Percentiles rank a stretch among this genome's conserved stretches.
These are phyloP conservation scores for Piromyces finnis DNA, from an alignment of 192 early-diverging fungal genomes.

Conservation along the genomic window DNA sequence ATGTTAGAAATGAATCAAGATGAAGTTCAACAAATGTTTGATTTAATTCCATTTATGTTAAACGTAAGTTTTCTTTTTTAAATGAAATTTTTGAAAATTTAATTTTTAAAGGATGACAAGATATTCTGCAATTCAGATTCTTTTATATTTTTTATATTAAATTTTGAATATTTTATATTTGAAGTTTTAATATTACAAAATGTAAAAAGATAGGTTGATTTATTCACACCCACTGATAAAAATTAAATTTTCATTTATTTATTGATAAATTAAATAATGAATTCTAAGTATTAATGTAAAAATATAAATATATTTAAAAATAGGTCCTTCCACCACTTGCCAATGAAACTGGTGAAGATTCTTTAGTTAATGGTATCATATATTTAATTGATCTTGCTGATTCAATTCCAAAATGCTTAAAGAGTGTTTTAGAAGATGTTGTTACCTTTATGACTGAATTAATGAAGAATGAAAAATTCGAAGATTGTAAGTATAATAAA, in stretches of 20 bases:
- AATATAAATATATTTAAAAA: too few relatives aligned
- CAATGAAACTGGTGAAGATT: conserved; percentile 22
- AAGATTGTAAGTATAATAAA: conserved; percentile 13
- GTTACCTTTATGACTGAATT: conserved; percentile 57
- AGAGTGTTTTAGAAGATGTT: conserved; percentile 50
- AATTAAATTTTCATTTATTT: too few relatives aligned
- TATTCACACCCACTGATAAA: not conserved
- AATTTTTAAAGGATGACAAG: not conserved
- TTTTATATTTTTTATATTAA: not conserved
- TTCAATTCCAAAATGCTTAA: conserved; percentile 64
- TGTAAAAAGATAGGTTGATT: not conserved
- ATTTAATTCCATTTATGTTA: not conserved
- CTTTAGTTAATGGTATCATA: conserved; percentile 48
- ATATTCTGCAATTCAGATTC: not conserved
- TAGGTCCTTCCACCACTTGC: not conserved
- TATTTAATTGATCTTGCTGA: conserved; percentile 79
- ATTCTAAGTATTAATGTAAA: not conserved
- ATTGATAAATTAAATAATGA: not conserved
- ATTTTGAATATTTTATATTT: not conserved
- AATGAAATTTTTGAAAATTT: not conserved
- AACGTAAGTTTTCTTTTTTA: not conserved
- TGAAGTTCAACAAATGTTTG: not conserved
- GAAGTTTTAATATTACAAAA: too few relatives aligned
- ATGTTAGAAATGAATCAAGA: not conserved
- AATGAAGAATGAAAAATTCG: conserved; percentile 63